These are phyloP conservation scores for Cunninghamia lanceolata DNA, from an alignment of 75 land plant species.

Conservation along the genomic window DNA sequence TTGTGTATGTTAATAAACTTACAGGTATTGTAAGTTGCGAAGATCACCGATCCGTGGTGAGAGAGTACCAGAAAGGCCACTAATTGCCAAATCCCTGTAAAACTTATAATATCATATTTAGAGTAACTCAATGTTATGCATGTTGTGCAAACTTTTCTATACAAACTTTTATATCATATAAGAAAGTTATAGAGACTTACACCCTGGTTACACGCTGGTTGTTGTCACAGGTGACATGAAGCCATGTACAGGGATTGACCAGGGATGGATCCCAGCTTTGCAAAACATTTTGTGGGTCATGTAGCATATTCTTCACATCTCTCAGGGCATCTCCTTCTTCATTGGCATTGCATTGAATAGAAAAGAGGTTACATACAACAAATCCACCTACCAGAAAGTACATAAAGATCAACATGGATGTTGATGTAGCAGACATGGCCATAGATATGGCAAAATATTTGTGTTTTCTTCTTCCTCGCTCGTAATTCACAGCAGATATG, in stretches of 20 bases:
- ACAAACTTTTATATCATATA: constrained; percentile 43
- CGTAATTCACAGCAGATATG: too few species aligned
- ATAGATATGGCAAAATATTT: too few species aligned
- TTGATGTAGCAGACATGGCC: too few species aligned
- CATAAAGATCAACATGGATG: too few species aligned
- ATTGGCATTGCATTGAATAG: too few species aligned
- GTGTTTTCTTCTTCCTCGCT: too few species aligned
- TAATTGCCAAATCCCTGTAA: too few species aligned
- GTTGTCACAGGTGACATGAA: constrained; percentile 81
- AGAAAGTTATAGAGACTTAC: constrained; percentile 41
- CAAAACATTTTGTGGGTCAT: constrained; percentile 75
- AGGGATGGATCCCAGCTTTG: constrained; percentile 95
- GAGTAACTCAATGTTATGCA: constrained; percentile 6
- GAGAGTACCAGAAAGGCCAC: too few species aligned
- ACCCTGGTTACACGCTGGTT: constrained; percentile 59
- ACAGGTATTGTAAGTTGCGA: constrained; percentile 84
- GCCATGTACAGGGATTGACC: constrained; percentile 93
- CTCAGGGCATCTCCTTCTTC: constrained; percentile 71
- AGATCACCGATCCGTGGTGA: too few species aligned
- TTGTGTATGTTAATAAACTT: constrained; percentile 5
- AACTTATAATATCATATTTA: too few species aligned
- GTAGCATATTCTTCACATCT: constrained; percentile 50
- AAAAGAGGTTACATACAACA: too few species aligned
- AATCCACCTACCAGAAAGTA: too few species aligned
- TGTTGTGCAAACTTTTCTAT: constrained; percentile 64